phyloP scores from a whole-genome alignment of 2,329 filamentous ascomycete species.

The Hirsutella minnesotensis region DNA sequence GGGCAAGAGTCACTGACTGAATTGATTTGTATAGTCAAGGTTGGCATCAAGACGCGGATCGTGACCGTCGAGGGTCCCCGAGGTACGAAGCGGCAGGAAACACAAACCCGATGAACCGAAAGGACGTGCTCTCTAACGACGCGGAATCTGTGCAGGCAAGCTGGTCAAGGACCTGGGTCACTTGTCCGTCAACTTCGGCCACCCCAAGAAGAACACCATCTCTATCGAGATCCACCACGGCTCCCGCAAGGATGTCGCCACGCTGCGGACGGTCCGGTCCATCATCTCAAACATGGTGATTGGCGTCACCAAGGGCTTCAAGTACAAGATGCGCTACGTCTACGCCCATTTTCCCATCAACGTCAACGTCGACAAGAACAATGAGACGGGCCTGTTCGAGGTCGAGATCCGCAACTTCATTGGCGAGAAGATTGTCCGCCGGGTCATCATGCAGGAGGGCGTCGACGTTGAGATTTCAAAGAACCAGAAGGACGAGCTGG shows the following conservation, averaged over 20 bases:
- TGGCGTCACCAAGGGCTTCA: slow-evolving; percentile 97
- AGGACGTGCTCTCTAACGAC: slow-evolving; percentile 9
- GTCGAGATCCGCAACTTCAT: slow-evolving; percentile 99
- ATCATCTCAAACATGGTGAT: slow-evolving; percentile 98
- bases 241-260: slow-evolving; percentile 92
- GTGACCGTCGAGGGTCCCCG: slow-evolving; percentile 96
- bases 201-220: slow-evolving; percentile 76
- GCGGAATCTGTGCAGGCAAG: slow-evolving; percentile 53
- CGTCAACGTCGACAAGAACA: slow-evolving; percentile 97
- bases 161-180: slow-evolving; percentile 94
- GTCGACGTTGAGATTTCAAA: slow-evolving; percentile 85
- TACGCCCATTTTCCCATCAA: slow-evolving; percentile 99
- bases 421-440: slow-evolving; percentile 98
- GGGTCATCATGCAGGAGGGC: slow-evolving; percentile 77
- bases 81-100: slow-evolving; percentile 43
- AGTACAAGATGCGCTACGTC: slow-evolving; percentile 99
- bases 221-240: slow-evolving; percentile 99
- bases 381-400: slow-evolving; percentile 74
- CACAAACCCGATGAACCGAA: too few relatives aligned
- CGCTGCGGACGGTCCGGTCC: slow-evolving; percentile 94
- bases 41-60: slow-evolving; percentile 91
- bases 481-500: slow-evolving; percentile 94
- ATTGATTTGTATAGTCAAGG: slow-evolving; percentile 60
- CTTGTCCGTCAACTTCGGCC: slow-evolving; percentile 89
- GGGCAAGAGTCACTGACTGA: slow-evolving; percentile 16